A percentile compares a stretch with the other conserved stretches of the same genome.
Conservation (phyloP, 495 filamentous ascomycete species). For the Penicillium malachiteum region DNA sequence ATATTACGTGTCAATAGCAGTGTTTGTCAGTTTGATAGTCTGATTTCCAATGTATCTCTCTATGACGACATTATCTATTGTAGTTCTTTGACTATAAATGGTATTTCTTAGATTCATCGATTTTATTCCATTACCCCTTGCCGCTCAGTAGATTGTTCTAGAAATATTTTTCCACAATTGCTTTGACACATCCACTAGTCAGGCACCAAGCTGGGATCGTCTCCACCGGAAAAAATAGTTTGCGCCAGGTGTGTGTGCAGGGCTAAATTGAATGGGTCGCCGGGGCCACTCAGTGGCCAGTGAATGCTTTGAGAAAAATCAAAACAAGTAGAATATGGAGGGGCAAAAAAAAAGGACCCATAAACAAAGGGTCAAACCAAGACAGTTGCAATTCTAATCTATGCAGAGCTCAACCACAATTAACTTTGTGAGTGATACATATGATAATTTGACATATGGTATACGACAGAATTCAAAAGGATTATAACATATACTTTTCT, state of each 20-base stretch:
- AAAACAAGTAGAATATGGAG: conserved; percentile 40
- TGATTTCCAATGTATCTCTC: neutral
- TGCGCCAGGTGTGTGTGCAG: conserved; percentile 13
- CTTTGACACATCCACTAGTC: conserved; percentile 6
- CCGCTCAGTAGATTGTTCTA: conserved; percentile 1
- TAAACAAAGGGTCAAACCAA: neutral
- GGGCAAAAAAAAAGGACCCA: conserved; percentile 10
- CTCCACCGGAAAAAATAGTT: conserved; percentile 17
- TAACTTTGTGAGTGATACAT: too few species aligned
- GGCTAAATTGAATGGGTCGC: conserved; percentile 32
- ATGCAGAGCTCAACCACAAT: too few species aligned
- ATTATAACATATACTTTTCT: too few species aligned
- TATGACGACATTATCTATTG: neutral
- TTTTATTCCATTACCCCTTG: neutral
- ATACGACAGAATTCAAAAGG: too few species aligned
- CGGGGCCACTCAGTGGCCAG: conserved; percentile 34
- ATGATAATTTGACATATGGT: too few species aligned
- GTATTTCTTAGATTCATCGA: too few species aligned
- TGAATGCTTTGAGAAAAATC: conserved; percentile 38
- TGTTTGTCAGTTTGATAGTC: neutral
- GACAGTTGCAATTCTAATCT: neutral
- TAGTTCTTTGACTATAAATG: neutral
- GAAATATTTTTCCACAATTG: conserved; percentile 1
- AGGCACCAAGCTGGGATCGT: conserved; percentile 2
- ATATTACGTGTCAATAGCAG: too few species aligned